Percentiles rank a stretch among this genome's conserved stretches.
Conservation (phyloP, 2,329 filamentous ascomycete species). For the Botrytis porri region DNA sequence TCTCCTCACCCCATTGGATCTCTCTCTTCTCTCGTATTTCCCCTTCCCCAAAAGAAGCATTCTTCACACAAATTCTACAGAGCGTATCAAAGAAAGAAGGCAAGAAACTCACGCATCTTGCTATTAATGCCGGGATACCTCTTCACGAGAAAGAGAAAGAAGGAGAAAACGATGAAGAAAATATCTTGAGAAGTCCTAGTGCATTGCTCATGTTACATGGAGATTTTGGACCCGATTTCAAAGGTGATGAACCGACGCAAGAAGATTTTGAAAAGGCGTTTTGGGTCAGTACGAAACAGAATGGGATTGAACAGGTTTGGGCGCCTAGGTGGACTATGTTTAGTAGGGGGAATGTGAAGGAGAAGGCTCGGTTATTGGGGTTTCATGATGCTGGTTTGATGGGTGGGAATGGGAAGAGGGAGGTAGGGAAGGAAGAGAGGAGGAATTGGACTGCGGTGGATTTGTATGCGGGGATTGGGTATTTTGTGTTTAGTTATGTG, state of each 20-base stretch:
- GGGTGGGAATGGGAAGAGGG: neutral
- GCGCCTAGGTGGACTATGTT: slow-evolving; percentile 93
- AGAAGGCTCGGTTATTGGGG: slow-evolving; percentile 73
- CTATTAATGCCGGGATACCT: slow-evolving; percentile 61
- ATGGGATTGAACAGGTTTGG: slow-evolving; percentile 81
- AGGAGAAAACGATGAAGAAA: slow-evolving; percentile 47
- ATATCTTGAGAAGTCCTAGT: slow-evolving; percentile 70
- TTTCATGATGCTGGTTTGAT: slow-evolving; percentile 41
- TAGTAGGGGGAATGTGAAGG: slow-evolving; percentile 81
- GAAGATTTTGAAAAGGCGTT: slow-evolving; percentile 64
- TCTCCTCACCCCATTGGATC: slow-evolving; percentile 43
- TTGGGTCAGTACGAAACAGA: slow-evolving; percentile 77
- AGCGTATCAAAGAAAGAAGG: slow-evolving; percentile 45
- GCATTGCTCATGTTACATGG: slow-evolving; percentile 69
- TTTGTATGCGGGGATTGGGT: slow-evolving; percentile 89
- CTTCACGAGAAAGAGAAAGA: slow-evolving; percentile 35
- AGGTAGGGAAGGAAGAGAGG: slow-evolving; percentile 20
- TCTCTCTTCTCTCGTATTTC: slow-evolving; percentile 18
- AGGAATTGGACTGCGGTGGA: slow-evolving; percentile 56
- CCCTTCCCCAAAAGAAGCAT: slow-evolving; percentile 22
- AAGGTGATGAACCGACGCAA: slow-evolving; percentile 21
- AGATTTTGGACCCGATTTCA: slow-evolving; percentile 60
- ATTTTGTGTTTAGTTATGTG: slow-evolving; percentile 85
- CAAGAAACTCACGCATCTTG: slow-evolving; percentile 53
- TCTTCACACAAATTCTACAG: slow-evolving; percentile 52